Evolutionary conservation across 805 yeast species (phyloP), one percentile per base, ranked within the genome.

Genomic region (Priceomyces castillae): DNA sequence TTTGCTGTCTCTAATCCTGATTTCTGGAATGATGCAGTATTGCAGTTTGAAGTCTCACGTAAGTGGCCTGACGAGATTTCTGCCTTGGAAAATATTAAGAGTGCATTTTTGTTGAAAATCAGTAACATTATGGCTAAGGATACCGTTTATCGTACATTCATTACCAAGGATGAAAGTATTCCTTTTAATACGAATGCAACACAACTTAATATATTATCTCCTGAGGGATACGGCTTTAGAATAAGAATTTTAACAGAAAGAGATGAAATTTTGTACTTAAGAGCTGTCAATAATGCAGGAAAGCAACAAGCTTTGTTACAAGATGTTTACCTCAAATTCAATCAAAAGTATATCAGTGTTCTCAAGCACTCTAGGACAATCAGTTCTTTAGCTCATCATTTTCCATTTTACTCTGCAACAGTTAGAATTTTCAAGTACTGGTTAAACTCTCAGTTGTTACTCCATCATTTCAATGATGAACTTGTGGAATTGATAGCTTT

Each of bases 11-110:
- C 86, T 2, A 81, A 77, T 52, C 90, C 89, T 3, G 87, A 85
- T 56, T 86, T 85, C 57, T 80, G 88, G 71, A 87, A 85, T 53
- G 90, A 86, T 35, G 82, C 84, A 12, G 74, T 94, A 7, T 60
- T 94, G 30, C 96, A 90, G 63, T 88, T 94, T 62, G 99, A 94
- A 66, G 72, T 86, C 3, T 87, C 96, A 2, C 75, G 79, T n/a
- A 81, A 82, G 61, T 94, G 99, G 99, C 99, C 99, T 2, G 95
- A 87, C 62, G 97, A 94, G 60, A 61, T 89, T 4, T 67, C 74
- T 31, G 90, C 97, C 2, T 67, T 90, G 42, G 98, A 94, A 61
- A 83, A 85, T 56, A 85, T 96, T 12, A 94, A 94, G 58, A 80
- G 95, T 25, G 98, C 98, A 6, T 88, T 94, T 52, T 67, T 92